phyloP scores from a whole-genome alignment of 306 rosid genomes.

The Acacia crassicarpa region DNA sequence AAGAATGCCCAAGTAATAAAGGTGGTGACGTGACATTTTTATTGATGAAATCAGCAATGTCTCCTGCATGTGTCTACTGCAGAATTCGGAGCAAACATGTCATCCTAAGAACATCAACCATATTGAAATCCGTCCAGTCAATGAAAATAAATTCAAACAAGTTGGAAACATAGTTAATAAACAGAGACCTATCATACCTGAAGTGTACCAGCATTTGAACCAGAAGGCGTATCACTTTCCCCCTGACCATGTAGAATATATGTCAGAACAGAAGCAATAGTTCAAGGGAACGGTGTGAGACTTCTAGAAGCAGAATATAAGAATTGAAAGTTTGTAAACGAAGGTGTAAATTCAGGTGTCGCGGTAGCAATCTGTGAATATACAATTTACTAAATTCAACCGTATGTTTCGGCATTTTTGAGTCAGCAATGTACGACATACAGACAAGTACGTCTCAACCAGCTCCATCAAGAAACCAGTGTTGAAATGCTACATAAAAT shows the following conservation, averaged over 20 bases:
- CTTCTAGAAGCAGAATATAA: conserved; percentile 7
- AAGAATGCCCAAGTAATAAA: conserved; percentile 83
- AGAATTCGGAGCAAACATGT: conserved; percentile 35
- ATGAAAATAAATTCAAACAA: conserved; percentile 19
- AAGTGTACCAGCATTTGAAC: conserved; percentile 80
- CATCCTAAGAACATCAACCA: conserved; percentile 30
- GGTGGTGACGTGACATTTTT: conserved; percentile 53
- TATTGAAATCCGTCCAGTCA: background rate
- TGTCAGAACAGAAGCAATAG: conserved; percentile 26
- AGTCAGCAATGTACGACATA: background rate
- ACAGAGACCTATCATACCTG: conserved; percentile 50
- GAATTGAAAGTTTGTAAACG: background rate
- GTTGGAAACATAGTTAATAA: conserved; percentile 2
- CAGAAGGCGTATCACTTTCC: conserved; percentile 81
- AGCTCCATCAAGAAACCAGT: background rate
- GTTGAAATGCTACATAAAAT: background rate
- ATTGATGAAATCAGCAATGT: conserved; percentile 75
- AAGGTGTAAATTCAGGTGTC: background rate
- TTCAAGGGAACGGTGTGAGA: background rate
- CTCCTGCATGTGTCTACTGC: conserved; percentile 90
- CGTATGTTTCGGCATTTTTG: background rate
- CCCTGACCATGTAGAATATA: conserved; percentile 52
- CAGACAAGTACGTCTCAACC: background rate
- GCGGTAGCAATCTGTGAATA: conserved; percentile 15
- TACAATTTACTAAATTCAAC: background rate